Base-by-base conservation (phyloP, 192 early-diverging fungal genomes). In the Coemansia sp. region DNA sequence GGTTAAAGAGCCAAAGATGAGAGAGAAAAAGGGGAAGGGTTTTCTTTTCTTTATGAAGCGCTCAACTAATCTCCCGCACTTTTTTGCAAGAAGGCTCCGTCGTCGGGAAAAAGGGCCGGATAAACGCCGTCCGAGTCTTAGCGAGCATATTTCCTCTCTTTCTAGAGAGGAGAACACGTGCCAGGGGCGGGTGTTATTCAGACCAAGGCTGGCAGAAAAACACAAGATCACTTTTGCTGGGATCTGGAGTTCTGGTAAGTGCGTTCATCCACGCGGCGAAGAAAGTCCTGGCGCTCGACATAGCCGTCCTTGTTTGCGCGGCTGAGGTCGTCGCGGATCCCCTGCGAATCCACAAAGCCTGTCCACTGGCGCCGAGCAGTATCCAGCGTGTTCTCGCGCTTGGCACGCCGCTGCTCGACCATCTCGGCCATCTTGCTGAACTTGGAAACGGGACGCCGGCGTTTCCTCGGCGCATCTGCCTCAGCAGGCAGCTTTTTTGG, bases 221-320 rank as follows among this genome's bases (percentile, higher is more conserved):
- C 22, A 39, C n/a, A 13, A 26, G 19, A 10, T 16, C 21, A 46
- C 61, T 46, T 62, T 46, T 46, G 61, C 37, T 45, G 22, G 57
- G 57, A 11, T 16, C 16, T 59, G 11, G 10, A 39, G 57, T 59
- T 59, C 66, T 77, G 69, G 45, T 69, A 83, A 0, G 75, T 77
- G 47, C 76, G 75, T 47, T 75, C 72, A 18, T 83, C 74, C 0
- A 77, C 76, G 48, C 80, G 80, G 8, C 52, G 49, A 19, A 83
- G 72, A 47, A 83, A 83, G 64, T 74, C 72, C 19, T 83, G 73
- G 32, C 80, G 80, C 61, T 83, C 80, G 36, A 83, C 67, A 55
- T 68, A 82, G 59, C 80, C 80, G 61, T 83, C 80, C 72, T 83
- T 83, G 63, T 83, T 83, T 4, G 80, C 75, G 60, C 66, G 71